Percentiles rank a stretch among this genome's conserved stretches.
These are phyloP conservation scores for Rhizopogon rudus DNA, from an alignment of 768 basidiomycete genomes.

Conservation along the genomic window DNA sequence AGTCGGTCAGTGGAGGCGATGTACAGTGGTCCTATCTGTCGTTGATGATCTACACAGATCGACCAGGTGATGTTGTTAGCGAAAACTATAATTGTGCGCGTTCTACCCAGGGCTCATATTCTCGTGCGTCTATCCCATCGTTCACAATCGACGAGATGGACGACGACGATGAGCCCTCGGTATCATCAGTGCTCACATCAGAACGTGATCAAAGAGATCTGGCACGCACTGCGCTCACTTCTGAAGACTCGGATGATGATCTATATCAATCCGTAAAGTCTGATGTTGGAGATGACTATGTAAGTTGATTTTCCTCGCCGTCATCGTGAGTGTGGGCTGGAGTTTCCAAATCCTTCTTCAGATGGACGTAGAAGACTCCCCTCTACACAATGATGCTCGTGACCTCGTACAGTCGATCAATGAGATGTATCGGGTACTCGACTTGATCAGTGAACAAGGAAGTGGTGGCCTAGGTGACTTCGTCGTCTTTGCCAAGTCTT, in stretches of 20 bases:
- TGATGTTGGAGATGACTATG: background rate
- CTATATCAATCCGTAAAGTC: background rate
- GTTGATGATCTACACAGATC: background rate
- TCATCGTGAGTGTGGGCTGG: background rate
- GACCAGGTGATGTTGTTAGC: background rate
- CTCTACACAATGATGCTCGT: conserved; percentile 5
- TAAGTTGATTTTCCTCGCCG: background rate
- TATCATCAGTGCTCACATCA: background rate
- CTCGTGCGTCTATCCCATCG: background rate
- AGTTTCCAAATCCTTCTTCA: background rate
- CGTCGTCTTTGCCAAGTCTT: background rate
- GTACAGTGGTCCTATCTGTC: too few species aligned
- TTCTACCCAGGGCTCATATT: conserved; percentile 1
- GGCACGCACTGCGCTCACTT: background rate
- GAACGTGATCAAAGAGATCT: background rate
- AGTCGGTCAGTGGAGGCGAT: background rate
- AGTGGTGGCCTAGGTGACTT: conserved; percentile 46
- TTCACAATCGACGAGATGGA: background rate
- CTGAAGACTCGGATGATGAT: background rate
- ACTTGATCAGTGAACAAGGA: conserved; percentile 46
- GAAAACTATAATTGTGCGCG: background rate
- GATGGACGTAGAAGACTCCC: conserved; percentile 12
- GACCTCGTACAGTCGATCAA: conserved; percentile 29
- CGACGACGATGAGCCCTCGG: background rate
- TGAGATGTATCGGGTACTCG: conserved; percentile 50